phyloP scores from a whole-genome alignment of 2,329 filamentous ascomycete species.

The Cadophora malorum region DNA sequence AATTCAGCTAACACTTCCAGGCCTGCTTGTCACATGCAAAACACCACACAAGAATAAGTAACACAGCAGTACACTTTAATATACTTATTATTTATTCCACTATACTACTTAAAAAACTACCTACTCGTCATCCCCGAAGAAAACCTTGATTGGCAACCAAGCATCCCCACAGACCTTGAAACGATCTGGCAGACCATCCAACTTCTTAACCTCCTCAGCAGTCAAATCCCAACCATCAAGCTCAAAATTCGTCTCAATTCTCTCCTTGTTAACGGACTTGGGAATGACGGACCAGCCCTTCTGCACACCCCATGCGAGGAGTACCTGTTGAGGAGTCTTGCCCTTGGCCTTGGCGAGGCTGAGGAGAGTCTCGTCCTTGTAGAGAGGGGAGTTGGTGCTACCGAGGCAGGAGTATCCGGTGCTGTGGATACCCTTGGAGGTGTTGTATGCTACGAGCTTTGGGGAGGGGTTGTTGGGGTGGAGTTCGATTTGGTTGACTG shows the following conservation, averaged over 20 bases:
- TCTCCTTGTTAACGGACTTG: conserved; percentile 76
- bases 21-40: background rate
- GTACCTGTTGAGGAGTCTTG: conserved; percentile 75
- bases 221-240: conserved; percentile 76
- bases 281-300: conserved; percentile 85
- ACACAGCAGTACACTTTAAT: background rate
- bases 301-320: conserved; percentile 81
- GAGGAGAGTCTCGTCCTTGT: conserved; percentile 68
- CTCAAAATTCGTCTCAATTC: conserved; percentile 79
- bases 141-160: conserved; percentile 79
- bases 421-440: conserved; percentile 74
- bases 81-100: background rate
- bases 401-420: conserved; percentile 79
- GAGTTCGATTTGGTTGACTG: conserved; percentile 84
- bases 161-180: conserved; percentile 83
- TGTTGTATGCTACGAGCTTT: conserved; percentile 76
- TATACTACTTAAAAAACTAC: background rate
- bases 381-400: conserved; percentile 71
- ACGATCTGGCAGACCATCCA: conserved; percentile 56
- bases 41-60: background rate
- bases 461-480: conserved; percentile 84
- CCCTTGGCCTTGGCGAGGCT: conserved; percentile 69
- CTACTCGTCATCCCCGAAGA: conserved; percentile 84
- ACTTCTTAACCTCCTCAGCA: conserved; percentile 71
- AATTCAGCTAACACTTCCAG: too few species aligned